phyloP scores from a whole-genome alignment of 345 rosid genomes.

The Mallotus nudiflorus region DNA sequence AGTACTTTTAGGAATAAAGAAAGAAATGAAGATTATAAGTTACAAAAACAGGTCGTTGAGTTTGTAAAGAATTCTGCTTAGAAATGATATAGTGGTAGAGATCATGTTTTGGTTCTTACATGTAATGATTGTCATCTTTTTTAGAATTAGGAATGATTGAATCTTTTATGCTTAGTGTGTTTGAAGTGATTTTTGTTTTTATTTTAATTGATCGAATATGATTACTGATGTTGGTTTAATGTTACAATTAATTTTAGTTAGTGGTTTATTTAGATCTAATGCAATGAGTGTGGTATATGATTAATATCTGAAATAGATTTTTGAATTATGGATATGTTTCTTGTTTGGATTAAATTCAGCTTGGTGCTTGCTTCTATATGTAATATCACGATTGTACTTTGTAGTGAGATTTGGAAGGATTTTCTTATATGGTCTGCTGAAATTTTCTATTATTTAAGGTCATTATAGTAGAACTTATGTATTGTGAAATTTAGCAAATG shows the following conservation, averaged over 20 bases:
- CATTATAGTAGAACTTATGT: too few species aligned
- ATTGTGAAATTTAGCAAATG: background rate
- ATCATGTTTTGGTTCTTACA: constrained; percentile 92
- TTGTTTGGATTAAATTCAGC: background rate
- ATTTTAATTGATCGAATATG: background rate
- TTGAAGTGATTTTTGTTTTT: background rate
- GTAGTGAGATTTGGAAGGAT: background rate
- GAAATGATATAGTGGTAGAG: constrained; percentile 75
- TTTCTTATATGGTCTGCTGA: background rate
- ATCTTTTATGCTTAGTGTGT: background rate
- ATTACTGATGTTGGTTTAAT: background rate
- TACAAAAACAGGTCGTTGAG: constrained; percentile 72
- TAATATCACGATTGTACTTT: background rate
- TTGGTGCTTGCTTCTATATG: background rate
- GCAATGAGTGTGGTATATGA: background rate
- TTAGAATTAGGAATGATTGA: background rate
- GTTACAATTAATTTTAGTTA: background rate
- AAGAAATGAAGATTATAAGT: constrained; percentile 69
- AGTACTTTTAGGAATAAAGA: constrained; percentile 64
- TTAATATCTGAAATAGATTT: too few species aligned
- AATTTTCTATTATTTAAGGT: too few species aligned
- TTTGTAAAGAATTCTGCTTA: constrained; percentile 64
- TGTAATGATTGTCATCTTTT: constrained; percentile 38
- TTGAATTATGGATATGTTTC: too few species aligned
- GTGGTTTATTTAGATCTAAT: background rate